Conservation (phyloP, 148 eudicot genomes). For the Camellia sinensis region DNA sequence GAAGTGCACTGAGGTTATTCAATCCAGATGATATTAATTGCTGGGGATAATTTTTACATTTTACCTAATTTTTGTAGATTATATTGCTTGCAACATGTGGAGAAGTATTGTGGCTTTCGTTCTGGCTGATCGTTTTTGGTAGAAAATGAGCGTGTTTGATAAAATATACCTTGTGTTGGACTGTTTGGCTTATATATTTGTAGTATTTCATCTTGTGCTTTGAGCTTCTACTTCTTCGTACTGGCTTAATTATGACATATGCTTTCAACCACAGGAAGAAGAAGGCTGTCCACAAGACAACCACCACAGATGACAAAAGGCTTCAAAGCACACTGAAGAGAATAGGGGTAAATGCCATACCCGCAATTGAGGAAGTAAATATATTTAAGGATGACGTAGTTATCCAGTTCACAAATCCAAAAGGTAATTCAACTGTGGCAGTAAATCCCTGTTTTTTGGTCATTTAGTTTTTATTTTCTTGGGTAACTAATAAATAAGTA, state of each 20-base stretch:
- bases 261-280: conserved; percentile 57
- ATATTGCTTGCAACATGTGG: not conserved
- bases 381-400: conserved; percentile 85
- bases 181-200: not conserved
- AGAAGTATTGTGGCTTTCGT: not conserved
- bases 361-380: conserved; percentile 88
- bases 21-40: not conserved
- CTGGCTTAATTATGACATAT: not conserved
- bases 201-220: not conserved
- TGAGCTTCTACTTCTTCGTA: not conserved
- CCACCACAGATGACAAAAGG: conserved; percentile 86
- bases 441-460: not conserved
- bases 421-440: conserved; percentile 38
- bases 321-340: conserved; percentile 87
- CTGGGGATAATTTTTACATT: not conserved
- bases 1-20: not conserved
- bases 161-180: not conserved
- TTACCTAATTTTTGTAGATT: not conserved
- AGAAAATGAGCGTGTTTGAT: not conserved
- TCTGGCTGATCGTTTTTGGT: not conserved
- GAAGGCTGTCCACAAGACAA: conserved; percentile 94
- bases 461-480: not conserved
- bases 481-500: not conserved
- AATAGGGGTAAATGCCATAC: conserved; percentile 82
- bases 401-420: conserved; percentile 77